A percentile compares a stretch with the other conserved stretches of the same genome.
phyloP scores from a whole-genome alignment of 176 grass and related monocot genomes.

The Typha latifolia region DNA sequence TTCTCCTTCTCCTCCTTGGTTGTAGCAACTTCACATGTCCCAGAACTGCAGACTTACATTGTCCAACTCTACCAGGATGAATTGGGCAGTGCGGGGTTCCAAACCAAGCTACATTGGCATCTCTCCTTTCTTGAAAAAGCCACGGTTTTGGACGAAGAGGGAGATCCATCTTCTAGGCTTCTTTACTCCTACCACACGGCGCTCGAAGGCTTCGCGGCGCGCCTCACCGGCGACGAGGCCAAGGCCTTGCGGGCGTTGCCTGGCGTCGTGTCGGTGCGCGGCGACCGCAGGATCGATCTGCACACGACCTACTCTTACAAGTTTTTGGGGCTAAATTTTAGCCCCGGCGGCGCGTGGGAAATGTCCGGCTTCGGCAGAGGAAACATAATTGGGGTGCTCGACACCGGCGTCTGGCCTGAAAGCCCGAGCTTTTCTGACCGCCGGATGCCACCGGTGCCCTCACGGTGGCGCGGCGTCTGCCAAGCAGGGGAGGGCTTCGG shows the following conservation, averaged over 20 bases:
- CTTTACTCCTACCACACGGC: conserved; percentile 81
- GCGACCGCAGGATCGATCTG: conserved; percentile 55
- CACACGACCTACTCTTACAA: conserved; percentile 81
- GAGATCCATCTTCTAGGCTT: conserved; percentile 37
- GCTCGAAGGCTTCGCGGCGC: conserved; percentile 74
- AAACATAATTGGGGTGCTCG: conserved; percentile 70
- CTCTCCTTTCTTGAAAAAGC: conserved; percentile 51
- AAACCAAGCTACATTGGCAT: conserved; percentile 43
- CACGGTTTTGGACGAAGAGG: conserved; percentile 22
- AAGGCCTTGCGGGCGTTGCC: conserved; percentile 30
- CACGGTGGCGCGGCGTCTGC: conserved; percentile 57
- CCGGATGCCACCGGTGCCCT: conserved; percentile 53
- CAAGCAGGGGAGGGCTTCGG: conserved; percentile 62
- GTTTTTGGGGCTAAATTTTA: conserved; percentile 67
- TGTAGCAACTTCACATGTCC: conserved; percentile 1
- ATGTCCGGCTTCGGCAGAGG: conserved; percentile 49
- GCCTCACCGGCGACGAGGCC: conserved; percentile 45
- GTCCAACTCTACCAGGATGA: conserved; percentile 52
- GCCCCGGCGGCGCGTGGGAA: conserved; percentile 44
- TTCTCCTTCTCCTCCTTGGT: conserved; percentile 4
- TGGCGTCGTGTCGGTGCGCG: conserved; percentile 53
- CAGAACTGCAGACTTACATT: conserved; percentile 49
- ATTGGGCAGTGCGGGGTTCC: not conserved
- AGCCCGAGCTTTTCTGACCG: conserved; percentile 74
- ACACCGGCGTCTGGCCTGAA: conserved; percentile 93